Evolutionary conservation across 176 grass and related monocot genomes (phyloP), one percentile per base, ranked within the genome.

Genomic region (Puya raimondii): DNA sequence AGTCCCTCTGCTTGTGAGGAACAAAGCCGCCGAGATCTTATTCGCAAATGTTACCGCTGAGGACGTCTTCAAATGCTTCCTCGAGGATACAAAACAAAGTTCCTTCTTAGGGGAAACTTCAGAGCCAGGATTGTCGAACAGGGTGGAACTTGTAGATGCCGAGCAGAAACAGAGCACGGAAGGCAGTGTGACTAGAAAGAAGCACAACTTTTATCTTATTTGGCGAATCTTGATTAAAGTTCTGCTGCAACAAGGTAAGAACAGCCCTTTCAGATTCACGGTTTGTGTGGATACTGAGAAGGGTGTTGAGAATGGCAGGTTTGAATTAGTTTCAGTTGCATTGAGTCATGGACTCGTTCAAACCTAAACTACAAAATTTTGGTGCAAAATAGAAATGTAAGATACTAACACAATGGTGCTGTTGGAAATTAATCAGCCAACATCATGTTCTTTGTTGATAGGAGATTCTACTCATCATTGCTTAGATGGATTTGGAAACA

Each of bases 21-120:
- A 91, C 56, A 91, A 81, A 70, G 84, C 79, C 68, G 88, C 88
- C 0, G 88, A 91, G 75, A 76, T 77, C 22, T 73, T 91, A 73
- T 91, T 91, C 72, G 81, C 74, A 14, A 87, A 82, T 67, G 73
- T 91, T 1, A 67, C 20, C 42, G 88, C 88, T 14, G 81, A 87
- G 65, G 75, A 79, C 78, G 78, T 87, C 48, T 78, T 53, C 23
- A 76, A 68, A 64, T 79, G 81, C 72, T 84, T 79, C 52, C 64
- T 12, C 9, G 48, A 51, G 21, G 66, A 51, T 52, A 68, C 18
- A 1, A 1, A 73, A 10, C 74, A 16, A 22, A 22, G 65, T 25
- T 67, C 27, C 20, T 11, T 13, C 58, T 9, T 63, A 74, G 57
- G 52, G 64, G 67, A 71, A 66, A 74, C 53, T 47, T 54, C 63